Base-by-base conservation (phyloP, 192 early-diverging fungal species). In the Phlyctochytrium arcticum region DNA sequence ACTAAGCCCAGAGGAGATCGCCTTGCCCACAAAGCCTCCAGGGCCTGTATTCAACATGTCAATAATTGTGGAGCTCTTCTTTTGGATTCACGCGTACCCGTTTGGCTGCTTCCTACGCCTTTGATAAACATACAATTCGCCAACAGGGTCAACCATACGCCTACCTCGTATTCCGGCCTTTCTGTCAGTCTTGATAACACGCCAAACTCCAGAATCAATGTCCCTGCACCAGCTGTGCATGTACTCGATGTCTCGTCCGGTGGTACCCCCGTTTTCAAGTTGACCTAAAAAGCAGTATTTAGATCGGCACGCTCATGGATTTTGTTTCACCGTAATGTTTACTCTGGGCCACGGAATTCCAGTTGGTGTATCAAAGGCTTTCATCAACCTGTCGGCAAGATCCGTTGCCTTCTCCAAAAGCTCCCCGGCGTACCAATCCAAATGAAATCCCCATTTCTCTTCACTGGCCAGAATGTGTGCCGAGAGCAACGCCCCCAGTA, bases 161-260 rank as follows among this genome's bases (percentile, higher is more conserved):
- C 31, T 79, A 81, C 81, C 75, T 97, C 96, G 70, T 91, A 96
- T 29, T 74, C 72, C 4, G 81, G 69, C 67, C 92, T 77, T 9
- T 88, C 89, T 0, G 91, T 91, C 33, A 96, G 76, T 31, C 94
- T 81, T 58, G 91, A 93, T 26, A 98, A 71, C 5, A 89, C 83
- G 36, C 93, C 94, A 84, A 97, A 97, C 62, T 98, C 96, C 8
- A 98, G 75, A 29, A 96, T 61, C 46, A 97, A 74, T 36, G 92
- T 93, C 3, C 94, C 96, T n/a, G 88, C 90, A 10, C 93, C 93
- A 19, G 94, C 93, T 0, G 89, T 76, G 69, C 90, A 93, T 5
- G 92, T 94, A 49, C 84, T 84, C 0, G 79, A 48, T 0, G 88
- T 87, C 60, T 94, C 93, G 4, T 78, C 71, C 21, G 57, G 46